Evolutionary conservation across 306 rosid genomes (phyloP).

Genomic region (Trichosanthes truncata): DNA sequence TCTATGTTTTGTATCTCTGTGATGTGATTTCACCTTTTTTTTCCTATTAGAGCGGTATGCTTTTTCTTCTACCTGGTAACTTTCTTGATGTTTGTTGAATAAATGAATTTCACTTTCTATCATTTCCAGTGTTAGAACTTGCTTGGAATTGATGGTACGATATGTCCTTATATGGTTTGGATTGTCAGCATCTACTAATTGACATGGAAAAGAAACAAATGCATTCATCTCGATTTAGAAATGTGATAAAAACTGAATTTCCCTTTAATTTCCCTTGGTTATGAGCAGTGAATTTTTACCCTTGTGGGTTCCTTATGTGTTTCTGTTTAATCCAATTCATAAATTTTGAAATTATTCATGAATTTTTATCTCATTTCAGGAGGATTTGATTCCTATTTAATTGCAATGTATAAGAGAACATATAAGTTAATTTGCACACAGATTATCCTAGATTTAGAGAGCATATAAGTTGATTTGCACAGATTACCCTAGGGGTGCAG

Average conservation of each 20-base stretch:
- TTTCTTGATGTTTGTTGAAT: no score
- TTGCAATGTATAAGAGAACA: slow-evolving; percentile 78
- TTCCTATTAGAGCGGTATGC: no score
- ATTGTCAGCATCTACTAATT: neutral
- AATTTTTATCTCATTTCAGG: slow-evolving; percentile 37
- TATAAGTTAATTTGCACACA: slow-evolving; percentile 63
- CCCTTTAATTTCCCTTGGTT: neutral
- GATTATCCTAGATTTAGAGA: no score
- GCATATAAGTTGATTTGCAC: no score
- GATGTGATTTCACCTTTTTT: no score
- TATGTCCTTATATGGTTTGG: neutral
- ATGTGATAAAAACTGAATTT: neutral
- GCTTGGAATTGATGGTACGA: neutral
- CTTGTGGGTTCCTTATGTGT: neutral
- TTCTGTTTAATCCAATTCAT: neutral
- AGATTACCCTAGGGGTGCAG: no score
- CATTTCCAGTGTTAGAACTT: no score
- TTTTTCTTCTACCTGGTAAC: no score
- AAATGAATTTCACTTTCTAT: no score
- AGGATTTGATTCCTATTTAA: slow-evolving; percentile 70
- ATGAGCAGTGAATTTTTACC: neutral
- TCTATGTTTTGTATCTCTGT: no score
- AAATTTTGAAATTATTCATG: no score
- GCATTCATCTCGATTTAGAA: neutral
- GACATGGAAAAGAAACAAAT: neutral